Evolutionary conservation across 345 rosid species (phyloP).

Genomic region (Eucalyptus microcorys): DNA sequence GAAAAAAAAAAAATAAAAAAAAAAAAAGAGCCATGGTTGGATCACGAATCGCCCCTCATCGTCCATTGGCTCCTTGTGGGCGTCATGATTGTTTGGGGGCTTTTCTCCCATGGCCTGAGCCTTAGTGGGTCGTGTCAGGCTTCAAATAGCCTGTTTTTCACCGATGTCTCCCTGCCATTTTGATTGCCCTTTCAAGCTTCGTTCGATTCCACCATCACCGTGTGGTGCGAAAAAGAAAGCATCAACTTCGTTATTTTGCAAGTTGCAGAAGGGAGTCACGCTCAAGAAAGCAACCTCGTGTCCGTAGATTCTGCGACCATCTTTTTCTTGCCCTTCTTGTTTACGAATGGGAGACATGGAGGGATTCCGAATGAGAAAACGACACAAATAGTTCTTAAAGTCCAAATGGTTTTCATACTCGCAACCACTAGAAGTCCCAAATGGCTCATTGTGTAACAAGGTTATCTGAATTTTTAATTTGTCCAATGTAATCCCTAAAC

Average conservation of each 20-base stretch:
- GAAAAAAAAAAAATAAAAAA: no score
- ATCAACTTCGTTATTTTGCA: neutral
- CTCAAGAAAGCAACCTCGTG: neutral
- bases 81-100: neutral
- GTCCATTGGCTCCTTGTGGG: neutral
- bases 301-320: neutral
- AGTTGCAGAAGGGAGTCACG: neutral
- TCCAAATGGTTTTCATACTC: no score
- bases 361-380: neutral
- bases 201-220: neutral
- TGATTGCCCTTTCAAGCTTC: neutral
- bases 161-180: neutral
- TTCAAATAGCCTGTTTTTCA: neutral
- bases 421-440: no score
- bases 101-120: neutral
- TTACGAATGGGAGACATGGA: neutral
- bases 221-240: neutral
- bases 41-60: neutral
- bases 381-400: no score
- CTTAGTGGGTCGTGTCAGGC: neutral
- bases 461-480: no score
- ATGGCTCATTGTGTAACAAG: rapidly evolving
- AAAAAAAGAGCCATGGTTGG: neutral
- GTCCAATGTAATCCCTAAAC: rapidly evolving
- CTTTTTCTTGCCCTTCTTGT: neutral